Base-by-base conservation (phyloP, 1,284 basidiomycete species). In the Cystobasidiaceae sp. region DNA sequence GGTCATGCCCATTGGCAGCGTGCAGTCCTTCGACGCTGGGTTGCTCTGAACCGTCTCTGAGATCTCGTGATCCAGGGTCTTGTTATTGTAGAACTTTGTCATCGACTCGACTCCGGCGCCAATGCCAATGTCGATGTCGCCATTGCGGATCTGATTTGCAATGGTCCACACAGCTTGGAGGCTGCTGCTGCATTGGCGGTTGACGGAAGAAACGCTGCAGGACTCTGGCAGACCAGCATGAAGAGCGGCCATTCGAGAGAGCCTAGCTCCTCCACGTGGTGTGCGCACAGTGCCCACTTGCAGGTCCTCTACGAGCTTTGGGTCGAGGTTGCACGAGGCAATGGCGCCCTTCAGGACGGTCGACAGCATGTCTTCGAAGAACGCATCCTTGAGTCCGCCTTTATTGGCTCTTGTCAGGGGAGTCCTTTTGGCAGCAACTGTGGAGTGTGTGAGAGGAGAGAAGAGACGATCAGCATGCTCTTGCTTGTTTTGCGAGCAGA, bases 81-180 rank as follows among this genome's bases (percentile, higher is more conserved):
- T 25, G 17, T 25, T 81, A 45, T 78, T 78, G 55, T 72, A 72
- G 67, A 68, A 70, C 25, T 66, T 69, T 25, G 68, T 73, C 90
- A 93, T 92, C 77, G 83, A 86, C 77, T 93, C 90, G 21, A 88
- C 82, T 8, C 91, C 90, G 34, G 90, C 77, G 2, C 90, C 90
- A 8, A 93, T 81, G 2, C 90, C 91, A 68, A 92, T 81, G 60
- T 91, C 84, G 67, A 92, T 91, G 74, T 93, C 88, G 30, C 89
- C 88, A 9, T 82, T 81, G 28, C 84, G 81, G 68, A 93, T 87
- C 75, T 89, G 85, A 77, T 92, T 93, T 19, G 88, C 82, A 66
- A 93, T 85, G 43, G 82, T 82, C 11, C 73, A 68, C 43, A 78
- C 71, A 21, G 78, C 76, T 76, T 78, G 78, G 46, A 79, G 67